phyloP scores from a whole-genome alignment of 495 filamentous ascomycete species.

The Xylaria palmicola region DNA sequence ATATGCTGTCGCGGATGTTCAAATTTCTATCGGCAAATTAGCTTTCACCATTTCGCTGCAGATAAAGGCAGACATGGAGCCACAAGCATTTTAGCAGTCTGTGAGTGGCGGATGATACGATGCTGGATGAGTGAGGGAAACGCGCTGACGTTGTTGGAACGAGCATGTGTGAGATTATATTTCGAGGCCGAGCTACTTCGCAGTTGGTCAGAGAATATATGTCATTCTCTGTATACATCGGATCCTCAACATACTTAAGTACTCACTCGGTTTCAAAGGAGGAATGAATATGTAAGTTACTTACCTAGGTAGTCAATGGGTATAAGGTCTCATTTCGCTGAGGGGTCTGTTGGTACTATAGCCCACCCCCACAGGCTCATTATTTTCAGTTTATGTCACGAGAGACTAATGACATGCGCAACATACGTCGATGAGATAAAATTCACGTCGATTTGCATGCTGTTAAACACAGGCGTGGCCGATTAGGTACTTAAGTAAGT shows the following conservation, averaged over 20 bases:
- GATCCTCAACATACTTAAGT: background rate
- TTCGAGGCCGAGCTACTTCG: too few species aligned
- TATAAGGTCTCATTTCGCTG: background rate
- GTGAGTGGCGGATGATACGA: background rate
- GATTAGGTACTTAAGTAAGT: too few species aligned
- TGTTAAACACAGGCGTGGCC: too few species aligned
- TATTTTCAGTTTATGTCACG: background rate
- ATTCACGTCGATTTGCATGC: too few species aligned
- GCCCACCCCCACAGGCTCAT: background rate
- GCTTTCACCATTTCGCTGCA: too few species aligned
- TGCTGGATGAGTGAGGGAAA: background rate
- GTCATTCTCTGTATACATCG: background rate
- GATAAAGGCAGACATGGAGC: background rate
- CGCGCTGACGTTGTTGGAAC: background rate
- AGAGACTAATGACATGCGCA: background rate
- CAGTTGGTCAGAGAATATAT: too few species aligned
- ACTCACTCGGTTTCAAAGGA: too few species aligned
- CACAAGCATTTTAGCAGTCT: background rate
- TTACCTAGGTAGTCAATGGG: too few species aligned
- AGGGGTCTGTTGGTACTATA: background rate
- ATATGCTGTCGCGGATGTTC: too few species aligned
- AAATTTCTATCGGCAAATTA: too few species aligned
- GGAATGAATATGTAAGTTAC: too few species aligned
- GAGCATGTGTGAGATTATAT: too few species aligned
- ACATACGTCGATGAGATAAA: background rate